phyloP scores from a whole-genome alignment of 176 grass and related monocot species.

The Lolium rigidum region DNA sequence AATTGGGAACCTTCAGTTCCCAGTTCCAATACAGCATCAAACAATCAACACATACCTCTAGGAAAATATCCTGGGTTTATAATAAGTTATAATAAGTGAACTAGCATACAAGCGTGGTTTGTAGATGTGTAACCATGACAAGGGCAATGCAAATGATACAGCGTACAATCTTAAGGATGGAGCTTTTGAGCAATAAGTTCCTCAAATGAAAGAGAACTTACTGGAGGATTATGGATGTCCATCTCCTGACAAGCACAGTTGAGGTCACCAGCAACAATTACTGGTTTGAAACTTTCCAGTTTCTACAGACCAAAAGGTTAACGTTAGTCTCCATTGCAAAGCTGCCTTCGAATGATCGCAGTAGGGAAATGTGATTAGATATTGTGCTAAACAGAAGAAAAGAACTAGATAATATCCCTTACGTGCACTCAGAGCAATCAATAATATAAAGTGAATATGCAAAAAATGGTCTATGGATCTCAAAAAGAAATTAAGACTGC shows the following conservation, averaged over 20 bases:
- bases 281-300: conserved; percentile 81
- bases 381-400: conserved; percentile 14
- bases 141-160: background rate
- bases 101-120: background rate
- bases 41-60: conserved; percentile 5
- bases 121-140: background rate
- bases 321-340: conserved; percentile 32
- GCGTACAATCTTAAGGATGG: conserved; percentile 9
- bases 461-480: background rate
- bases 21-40: background rate
- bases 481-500: conserved; percentile 24
- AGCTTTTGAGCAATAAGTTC: conserved; percentile 22
- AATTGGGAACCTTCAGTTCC: background rate
- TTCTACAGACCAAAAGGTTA: conserved; percentile 54
- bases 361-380: background rate
- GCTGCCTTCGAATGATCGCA: background rate
- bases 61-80: background rate
- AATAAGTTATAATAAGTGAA: conserved; percentile 18
- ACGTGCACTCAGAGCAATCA: background rate
- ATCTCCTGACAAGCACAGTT: conserved; percentile 78
- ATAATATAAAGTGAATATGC: background rate
- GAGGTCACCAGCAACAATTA: conserved; percentile 86
- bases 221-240: conserved; percentile 88
- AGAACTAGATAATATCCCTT: conserved; percentile 1
- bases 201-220: conserved; percentile 43